Percentiles rank a stretch among this genome's conserved stretches.
phyloP scores from a whole-genome alignment of 1,284 basidiomycete species.

The Amylostereum areolatum region DNA sequence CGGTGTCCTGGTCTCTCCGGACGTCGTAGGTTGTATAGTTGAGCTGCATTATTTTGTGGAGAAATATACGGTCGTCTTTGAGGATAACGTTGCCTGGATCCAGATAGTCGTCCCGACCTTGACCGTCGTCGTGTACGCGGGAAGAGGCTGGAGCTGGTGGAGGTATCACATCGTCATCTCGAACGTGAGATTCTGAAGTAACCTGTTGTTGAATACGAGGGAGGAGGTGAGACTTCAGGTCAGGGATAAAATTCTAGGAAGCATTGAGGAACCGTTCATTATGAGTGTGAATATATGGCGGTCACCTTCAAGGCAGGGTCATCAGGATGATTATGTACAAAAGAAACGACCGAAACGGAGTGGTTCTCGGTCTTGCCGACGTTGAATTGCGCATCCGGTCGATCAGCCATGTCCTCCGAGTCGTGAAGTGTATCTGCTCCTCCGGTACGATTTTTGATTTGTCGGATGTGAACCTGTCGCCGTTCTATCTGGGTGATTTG shows the following conservation, averaged over 20 bases:
- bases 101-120: background rate
- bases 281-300: too few species aligned
- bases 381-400: conserved; percentile 3
- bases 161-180: conserved; percentile 1
- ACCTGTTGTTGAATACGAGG: conserved; percentile 15
- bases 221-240: conserved; percentile 17
- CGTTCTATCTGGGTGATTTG: conserved; percentile 15
- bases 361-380: background rate
- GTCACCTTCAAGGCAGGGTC: too few species aligned
- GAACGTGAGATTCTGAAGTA: conserved; percentile 10
- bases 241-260: conserved; percentile 17
- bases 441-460: too few species aligned
- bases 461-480: too few species aligned
- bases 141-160: conserved; percentile 2
- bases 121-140: conserved; percentile 5
- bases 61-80: conserved; percentile 17
- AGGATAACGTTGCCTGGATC: conserved; percentile 10
- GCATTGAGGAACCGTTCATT: too few species aligned
- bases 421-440: too few species aligned
- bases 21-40: conserved; percentile 29
- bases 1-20: conserved; percentile 24
- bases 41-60: conserved; percentile 17
- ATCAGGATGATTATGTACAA: conserved; percentile 12
- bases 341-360: background rate
- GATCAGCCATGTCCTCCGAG: conserved; percentile 3